These are phyloP conservation scores for Thinopyrum elongatum DNA, from an alignment of 176 grass and related monocot species.

Conservation along the genomic window DNA sequence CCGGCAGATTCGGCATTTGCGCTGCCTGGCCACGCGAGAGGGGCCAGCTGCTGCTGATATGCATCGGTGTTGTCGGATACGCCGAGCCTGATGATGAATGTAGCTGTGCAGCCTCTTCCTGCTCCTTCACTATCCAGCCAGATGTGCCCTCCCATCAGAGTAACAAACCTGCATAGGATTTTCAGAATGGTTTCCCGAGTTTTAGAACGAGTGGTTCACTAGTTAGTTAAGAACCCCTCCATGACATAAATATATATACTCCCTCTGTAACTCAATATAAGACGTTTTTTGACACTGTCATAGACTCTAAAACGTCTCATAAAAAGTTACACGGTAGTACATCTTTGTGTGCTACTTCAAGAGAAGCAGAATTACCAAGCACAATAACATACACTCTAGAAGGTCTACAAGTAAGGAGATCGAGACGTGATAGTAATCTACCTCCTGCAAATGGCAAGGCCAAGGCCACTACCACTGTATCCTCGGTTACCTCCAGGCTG, in stretches of 20 bases:
- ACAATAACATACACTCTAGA: constrained; percentile 22
- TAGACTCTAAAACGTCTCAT: too few species aligned
- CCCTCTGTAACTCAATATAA: too few species aligned
- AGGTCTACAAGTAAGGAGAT: not conserved
- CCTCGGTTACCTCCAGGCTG: constrained; percentile 54
- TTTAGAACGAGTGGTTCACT: not conserved
- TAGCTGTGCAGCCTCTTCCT: constrained; percentile 83
- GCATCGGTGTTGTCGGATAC: constrained; percentile 47
- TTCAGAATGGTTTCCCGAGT: not conserved
- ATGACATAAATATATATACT: not conserved
- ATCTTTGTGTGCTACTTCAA: not conserved
- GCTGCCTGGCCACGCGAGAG: constrained; percentile 47
- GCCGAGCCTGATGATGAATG: constrained; percentile 74
- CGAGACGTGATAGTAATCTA: not conserved
- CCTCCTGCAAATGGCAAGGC: constrained; percentile 85
- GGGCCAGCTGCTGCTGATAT: constrained; percentile 64
- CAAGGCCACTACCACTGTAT: constrained; percentile 77
- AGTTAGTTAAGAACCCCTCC: not conserved
- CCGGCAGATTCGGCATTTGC: constrained; percentile 24
- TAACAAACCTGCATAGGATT: constrained; percentile 61
- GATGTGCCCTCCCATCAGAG: constrained; percentile 93
- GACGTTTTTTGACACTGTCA: too few species aligned
- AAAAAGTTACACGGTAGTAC: too few species aligned
- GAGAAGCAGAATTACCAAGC: constrained; percentile 22
- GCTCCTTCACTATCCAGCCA: constrained; percentile 94